Base-by-base conservation (phyloP, 345 rosid species). In the Leavenworthia alabamica region DNA sequence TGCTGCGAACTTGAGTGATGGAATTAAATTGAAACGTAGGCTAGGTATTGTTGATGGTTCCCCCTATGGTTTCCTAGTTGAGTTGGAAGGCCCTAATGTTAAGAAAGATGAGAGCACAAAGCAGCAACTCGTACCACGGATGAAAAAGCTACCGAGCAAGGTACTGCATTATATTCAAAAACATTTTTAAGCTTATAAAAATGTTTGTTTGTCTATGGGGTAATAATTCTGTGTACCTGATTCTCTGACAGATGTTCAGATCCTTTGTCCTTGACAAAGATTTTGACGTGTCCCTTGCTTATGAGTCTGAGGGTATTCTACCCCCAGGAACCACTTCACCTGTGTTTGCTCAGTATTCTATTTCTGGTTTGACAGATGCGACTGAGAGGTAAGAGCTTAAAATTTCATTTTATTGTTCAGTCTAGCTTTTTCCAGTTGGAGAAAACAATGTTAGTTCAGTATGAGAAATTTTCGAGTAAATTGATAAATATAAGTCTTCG, bases 1-100 rank as follows among this genome's bases (percentile, higher is more conserved):
- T 81, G 97, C 99, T 62, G 99, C 99, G 59, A 94, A 94, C 80
- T 62, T 94, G 68, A 94, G 99, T 73, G 99, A 94, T 83, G 96
- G 97, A 68, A 94, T 94, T 68, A 90, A 88, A 75, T 77, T 90
- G 82, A 83, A 94, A 56, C 89, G 97, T 67, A 90, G 85, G 79
- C 83, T 94, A 54, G 99, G 99, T 55, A 84, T 94, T 78, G 52
- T 90, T 61, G 99, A 94, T 80, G 99, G 96, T 71, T 85, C 97
- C 47, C 72, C 95, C 11, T 90, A 86, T 68, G 94, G 97, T 37
- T 81, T 78, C 40, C 54, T 76, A 14, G 81, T 90, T 61, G 95
- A 87, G 66, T 68, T 94, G 63, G 85, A 83, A 74, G 97, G 96
- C 32, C 87, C 86, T 61, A 86, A 75, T 73, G 78, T 85, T 43